These are phyloP conservation scores for Leccinum huronense DNA, from an alignment of 1,284 basidiomycete genomes.

Conservation along the genomic window DNA sequence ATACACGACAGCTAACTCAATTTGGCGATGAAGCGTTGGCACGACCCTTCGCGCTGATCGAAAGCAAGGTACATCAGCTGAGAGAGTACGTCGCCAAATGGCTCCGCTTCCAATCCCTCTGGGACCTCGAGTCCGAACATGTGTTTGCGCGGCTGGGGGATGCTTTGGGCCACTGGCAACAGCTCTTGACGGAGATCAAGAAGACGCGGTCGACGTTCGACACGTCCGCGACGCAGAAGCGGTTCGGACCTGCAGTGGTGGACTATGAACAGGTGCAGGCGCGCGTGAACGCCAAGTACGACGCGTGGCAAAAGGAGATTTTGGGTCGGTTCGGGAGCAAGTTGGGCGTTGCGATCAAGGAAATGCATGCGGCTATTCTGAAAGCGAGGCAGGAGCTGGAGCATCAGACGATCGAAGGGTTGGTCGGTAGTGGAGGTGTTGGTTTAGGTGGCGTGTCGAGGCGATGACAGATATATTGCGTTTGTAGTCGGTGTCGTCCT, in stretches of 20 bases:
- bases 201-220: conserved; percentile 96
- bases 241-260: conserved; percentile 86
- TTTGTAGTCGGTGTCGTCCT: neutral
- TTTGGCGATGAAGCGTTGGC: conserved; percentile 76
- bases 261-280: conserved; percentile 98
- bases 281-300: conserved; percentile 97
- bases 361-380: conserved; percentile 88
- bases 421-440: conserved; percentile 42
- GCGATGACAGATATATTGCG: neutral
- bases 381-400: conserved; percentile 95
- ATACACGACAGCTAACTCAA: conserved; percentile 60
- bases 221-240: conserved; percentile 89
- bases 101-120: conserved; percentile 98
- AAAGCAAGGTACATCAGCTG: conserved; percentile 84
- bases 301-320: conserved; percentile 96
- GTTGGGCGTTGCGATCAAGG: conserved; percentile 92
- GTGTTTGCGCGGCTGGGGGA: conserved; percentile 95
- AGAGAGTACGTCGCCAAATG: conserved; percentile 93
- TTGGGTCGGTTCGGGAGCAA: conserved; percentile 89
- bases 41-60: conserved; percentile 84
- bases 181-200: conserved; percentile 94
- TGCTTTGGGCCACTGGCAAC: conserved; percentile 90
- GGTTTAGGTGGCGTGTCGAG: neutral
- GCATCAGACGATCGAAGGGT: conserved; percentile 67
- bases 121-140: conserved; percentile 97